phyloP scores from a whole-genome alignment of 139 green algal species.

The Haematococcus sp. region DNA sequence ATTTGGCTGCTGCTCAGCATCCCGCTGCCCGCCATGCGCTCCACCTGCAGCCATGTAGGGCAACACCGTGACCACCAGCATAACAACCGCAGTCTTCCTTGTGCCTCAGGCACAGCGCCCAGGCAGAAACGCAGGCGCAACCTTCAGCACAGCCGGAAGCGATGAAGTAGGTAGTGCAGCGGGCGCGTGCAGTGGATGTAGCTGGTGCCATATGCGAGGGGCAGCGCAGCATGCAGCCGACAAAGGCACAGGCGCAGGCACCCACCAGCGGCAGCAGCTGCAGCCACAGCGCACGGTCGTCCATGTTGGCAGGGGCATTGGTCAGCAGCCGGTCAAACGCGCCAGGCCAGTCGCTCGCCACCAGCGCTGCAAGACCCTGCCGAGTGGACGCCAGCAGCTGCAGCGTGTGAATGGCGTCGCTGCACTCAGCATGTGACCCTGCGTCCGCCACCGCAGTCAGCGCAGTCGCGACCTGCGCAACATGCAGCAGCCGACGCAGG shows the following conservation, averaged over 20 bases:
- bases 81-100: too few species aligned
- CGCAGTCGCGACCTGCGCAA: constrained; percentile 12
- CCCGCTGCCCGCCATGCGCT: constrained; percentile 16
- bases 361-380: constrained; percentile 24
- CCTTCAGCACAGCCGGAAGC: too few species aligned
- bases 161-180: too few species aligned
- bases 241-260: too few species aligned
- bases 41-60: background rate
- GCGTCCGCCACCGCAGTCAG: constrained; percentile 8
- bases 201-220: background rate
- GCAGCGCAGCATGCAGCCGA: background rate
- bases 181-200: too few species aligned
- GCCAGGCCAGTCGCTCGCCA: constrained; percentile 25
- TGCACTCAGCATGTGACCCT: constrained; percentile 25
- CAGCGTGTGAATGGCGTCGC: constrained; percentile 20
- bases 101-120: too few species aligned
- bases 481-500: too few species aligned
- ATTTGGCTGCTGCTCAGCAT: constrained; percentile 11
- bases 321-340: constrained; percentile 41
- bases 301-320: constrained; percentile 27
- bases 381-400: constrained; percentile 12
- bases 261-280: constrained; percentile 40
- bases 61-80: too few species aligned
- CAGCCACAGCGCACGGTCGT: constrained; percentile 49
- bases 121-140: too few species aligned